Percentiles rank a stretch among this genome's conserved stretches.
phyloP scores from a whole-genome alignment of 202 grass and related monocot genomes.

The Dendrocalamus latiflorus region DNA sequence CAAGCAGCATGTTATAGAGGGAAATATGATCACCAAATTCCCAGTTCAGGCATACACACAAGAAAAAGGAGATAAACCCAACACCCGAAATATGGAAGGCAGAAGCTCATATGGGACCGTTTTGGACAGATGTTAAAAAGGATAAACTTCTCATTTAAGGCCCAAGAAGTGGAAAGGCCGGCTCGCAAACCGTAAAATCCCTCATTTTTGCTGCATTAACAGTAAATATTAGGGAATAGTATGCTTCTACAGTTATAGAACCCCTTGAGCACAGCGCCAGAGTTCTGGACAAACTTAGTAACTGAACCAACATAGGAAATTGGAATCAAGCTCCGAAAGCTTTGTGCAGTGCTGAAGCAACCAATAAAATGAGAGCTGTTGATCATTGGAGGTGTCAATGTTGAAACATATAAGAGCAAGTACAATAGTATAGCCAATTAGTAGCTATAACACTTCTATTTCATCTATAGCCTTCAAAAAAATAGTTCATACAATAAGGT shows the following conservation, averaged over 20 bases:
- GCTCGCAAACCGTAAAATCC: background rate
- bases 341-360: too few species aligned
- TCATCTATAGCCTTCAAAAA: too few species aligned
- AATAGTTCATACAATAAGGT: too few species aligned
- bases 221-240: background rate
- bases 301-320: background rate
- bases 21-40: slow-evolving; percentile 1
- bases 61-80: too few species aligned
- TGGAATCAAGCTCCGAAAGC: background rate
- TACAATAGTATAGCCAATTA: too few species aligned
- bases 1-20: slow-evolving; percentile 2
- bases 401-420: too few species aligned
- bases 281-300: background rate
- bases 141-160: background rate
- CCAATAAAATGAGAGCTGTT: too few species aligned
- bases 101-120: background rate
- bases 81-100: background rate
- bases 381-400: too few species aligned
- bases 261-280: background rate
- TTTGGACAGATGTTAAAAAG: background rate
- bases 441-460: too few species aligned
- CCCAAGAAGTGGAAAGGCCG: background rate
- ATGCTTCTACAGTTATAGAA: too few species aligned
- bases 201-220: background rate
- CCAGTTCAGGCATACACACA: background rate